Evolutionary conservation across 192 early-diverging fungal species (phyloP).

Genomic region (Phycomyces blakesleeanus): DNA sequence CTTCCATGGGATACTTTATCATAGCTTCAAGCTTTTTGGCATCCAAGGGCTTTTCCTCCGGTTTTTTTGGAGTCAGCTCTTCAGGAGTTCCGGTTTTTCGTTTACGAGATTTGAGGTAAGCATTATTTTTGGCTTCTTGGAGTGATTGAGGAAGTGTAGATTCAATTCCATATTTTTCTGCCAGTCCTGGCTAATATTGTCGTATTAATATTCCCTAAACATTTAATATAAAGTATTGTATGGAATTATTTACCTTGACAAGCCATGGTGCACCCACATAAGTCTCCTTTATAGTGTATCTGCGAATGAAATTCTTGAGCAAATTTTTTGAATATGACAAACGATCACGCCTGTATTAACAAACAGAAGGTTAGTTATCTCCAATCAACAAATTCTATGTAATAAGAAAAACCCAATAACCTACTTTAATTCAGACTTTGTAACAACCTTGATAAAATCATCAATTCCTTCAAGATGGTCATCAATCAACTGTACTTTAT

Average conservation of each 20-base stretch:
- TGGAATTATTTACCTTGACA: constrained; percentile 46
- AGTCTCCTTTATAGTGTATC: constrained; percentile 58
- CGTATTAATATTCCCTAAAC: neutral
- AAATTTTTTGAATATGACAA: constrained; percentile 67
- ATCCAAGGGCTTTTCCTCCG: constrained; percentile 25
- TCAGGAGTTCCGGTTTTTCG: constrained; percentile 5
- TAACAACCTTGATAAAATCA: constrained; percentile 41
- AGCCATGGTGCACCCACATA: constrained; percentile 74
- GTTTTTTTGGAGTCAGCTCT: neutral
- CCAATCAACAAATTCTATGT: neutral
- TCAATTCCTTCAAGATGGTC: constrained; percentile 47
- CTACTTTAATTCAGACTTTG: constrained; percentile 37
- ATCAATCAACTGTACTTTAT: constrained; percentile 54
- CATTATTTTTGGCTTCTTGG: constrained; percentile 16
- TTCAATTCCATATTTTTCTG: constrained; percentile 46
- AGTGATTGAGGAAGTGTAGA: constrained; percentile 9
- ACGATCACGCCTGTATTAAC: constrained; percentile 48
- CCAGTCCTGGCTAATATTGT: constrained; percentile 25
- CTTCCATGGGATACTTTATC: constrained; percentile 79
- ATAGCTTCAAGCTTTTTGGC: constrained; percentile 28
- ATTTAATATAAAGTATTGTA: neutral
- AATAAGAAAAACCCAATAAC: neutral
- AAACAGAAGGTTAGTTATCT: neutral
- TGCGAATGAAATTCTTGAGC: constrained; percentile 67
- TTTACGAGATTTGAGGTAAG: constrained; percentile 18